phyloP scores from a whole-genome alignment of 352 stramenopile genomes.

The Thalassiosira exigua region DNA sequence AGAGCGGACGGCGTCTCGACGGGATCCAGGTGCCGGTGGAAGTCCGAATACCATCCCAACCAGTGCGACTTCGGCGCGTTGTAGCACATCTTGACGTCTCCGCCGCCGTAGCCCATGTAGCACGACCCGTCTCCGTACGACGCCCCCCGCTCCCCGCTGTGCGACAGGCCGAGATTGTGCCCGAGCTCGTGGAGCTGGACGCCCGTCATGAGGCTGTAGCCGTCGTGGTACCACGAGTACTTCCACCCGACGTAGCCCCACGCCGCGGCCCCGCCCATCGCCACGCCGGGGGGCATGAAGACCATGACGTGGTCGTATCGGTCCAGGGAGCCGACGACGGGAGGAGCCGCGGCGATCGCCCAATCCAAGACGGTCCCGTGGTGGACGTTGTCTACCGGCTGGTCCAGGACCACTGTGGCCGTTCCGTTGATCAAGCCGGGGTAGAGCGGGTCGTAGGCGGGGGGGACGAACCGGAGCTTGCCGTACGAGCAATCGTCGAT shows the following conservation, averaged over 20 bases:
- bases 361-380: slow-evolving; percentile 25
- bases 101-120: slow-evolving; percentile 35
- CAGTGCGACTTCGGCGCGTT: slow-evolving; percentile 17
- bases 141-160: slow-evolving; percentile 14
- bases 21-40: slow-evolving; percentile 12
- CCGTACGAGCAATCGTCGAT: slow-evolving; percentile 31
- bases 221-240: slow-evolving; percentile 25
- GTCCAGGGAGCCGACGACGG: slow-evolving; percentile 8
- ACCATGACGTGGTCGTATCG: slow-evolving; percentile 33
- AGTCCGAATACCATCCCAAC: slow-evolving; percentile 31
- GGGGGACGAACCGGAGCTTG: slow-evolving; percentile 26
- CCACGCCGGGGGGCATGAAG: slow-evolving; percentile 15
- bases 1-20: slow-evolving; percentile 3
- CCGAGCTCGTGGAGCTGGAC: slow-evolving; percentile 22
- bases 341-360: slow-evolving; percentile 4
- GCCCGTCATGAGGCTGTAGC: slow-evolving; percentile 15
- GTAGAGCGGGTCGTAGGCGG: slow-evolving; percentile 17
- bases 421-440: slow-evolving; percentile 12
- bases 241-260: slow-evolving; percentile 26
- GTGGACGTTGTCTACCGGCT: slow-evolving; percentile 8
- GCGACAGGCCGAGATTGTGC: slow-evolving; percentile 28
- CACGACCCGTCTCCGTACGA: slow-evolving; percentile 24
- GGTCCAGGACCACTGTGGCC: slow-evolving; percentile 14
- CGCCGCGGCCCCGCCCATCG: slow-evolving; percentile 20
- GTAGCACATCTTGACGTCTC: slow-evolving; percentile 34